Base-by-base conservation (phyloP, 2,329 filamentous ascomycete species). In the Fusarium sp. region DNA sequence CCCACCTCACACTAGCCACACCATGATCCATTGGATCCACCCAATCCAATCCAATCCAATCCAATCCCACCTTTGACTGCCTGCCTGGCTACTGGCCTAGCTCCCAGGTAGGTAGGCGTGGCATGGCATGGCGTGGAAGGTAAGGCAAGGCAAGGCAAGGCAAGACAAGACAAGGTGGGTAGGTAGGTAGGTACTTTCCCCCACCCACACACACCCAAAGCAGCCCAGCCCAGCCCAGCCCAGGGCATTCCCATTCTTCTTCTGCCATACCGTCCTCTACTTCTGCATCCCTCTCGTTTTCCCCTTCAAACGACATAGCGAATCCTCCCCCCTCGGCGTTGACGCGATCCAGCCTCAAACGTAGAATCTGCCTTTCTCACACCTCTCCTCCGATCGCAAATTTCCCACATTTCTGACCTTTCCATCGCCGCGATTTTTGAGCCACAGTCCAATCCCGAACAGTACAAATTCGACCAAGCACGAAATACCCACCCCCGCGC, bases 401-500 rank as follows among this genome's bases (percentile, higher is more conserved):
- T 33, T 56, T 45, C 42, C 41, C 42, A 28, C 28, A 42, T 47
- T 63, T 72, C 31, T 54, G 69, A 63, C 42, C 47, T 41, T 55
- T 59, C 39, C 28, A 45, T 44, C 31, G 36, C 39, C 56, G 35
- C 56, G 35, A 52, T 52, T 62, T 54, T 56, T 24, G 39, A 63
- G 61, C 42, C 62, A 61, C 49, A 47, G 39, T 48, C 47, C 42
- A 52, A 66, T 35, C 33, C 49, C 44, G 47, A 72, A 45, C 68
- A 42, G 60, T 69, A 65, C 63, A 73, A 67, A 75, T 69, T 66
- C 60, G 64, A 70, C 44, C 63, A 60, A 73, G 60, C 63, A 63
- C 66, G 52, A 57, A 72, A 66, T 75, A 75, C 45, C 69, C 72
- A 75, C 69, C 72, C 72, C 72, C 72, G 72, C 72, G 72, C 72